Evolutionary conservation across 2,329 filamentous ascomycete species (phyloP), one percentile per base, ranked within the genome.

Genomic region (Monosporascus ibericus): DNA sequence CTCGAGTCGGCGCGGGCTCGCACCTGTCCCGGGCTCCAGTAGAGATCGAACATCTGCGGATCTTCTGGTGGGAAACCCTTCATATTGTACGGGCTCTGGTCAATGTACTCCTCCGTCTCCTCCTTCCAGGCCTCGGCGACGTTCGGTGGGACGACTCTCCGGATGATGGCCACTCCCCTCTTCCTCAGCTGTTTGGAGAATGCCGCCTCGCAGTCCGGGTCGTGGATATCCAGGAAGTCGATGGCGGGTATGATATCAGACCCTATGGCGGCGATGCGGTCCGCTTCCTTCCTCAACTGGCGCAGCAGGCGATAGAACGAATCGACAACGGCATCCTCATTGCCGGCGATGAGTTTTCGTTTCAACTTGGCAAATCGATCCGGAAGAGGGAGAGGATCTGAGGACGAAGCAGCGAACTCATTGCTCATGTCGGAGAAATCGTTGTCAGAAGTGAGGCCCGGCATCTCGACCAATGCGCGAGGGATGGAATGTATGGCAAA

Each of bases 11-110:
- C 72, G 17, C 87, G 80, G 3, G 86, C 87, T 55, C 79, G 77
- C 39, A 87, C 73, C 65, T 91, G 87, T 2, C 84, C 74, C 1
- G 77, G 75, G 0, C 84, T 85, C 87, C 86, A 90, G 69, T 90
- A 90, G 2, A 90, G 70, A 64, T 90, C 87, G 62, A 81, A 88
- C 2, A 90, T 85, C 42, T 86, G 82, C 0, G 85, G 86, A 37
- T 83, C 77, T 44, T 84, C 72, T 0, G 75, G 64, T 0, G 86
- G 87, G 57, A 87, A 88, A 71, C 76, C 75, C 68, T 72, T 76
- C 2, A 79, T 82, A 5, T 70, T 70, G 5, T 15, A 20, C 0
- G 81, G 78, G 63, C 90, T 90, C 47, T 76, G 76, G 7, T 69
- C 70, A 3, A 88, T 78, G 60, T 91, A 90, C 3, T 80, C 78